Evolutionary conservation across 169 alveolate species (phyloP).

Genomic region (Plasmodium relictum): DNA sequence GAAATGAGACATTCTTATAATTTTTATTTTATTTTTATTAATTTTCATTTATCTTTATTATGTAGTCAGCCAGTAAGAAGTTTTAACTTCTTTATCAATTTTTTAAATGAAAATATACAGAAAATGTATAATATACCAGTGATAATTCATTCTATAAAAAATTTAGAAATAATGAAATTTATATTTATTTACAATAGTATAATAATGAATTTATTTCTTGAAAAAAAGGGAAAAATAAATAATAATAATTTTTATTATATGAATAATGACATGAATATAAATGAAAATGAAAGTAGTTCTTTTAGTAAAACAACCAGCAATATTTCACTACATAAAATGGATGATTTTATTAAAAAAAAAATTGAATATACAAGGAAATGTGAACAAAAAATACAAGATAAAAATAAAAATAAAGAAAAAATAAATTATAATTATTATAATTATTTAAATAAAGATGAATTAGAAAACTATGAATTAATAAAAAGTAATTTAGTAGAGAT

Average conservation of each 20-base stretch:
- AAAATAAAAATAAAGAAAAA: neutral
- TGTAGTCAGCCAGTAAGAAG: constrained; percentile 32
- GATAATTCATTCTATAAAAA: constrained; percentile 39
- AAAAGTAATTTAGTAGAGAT: constrained; percentile 36
- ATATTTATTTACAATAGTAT: constrained; percentile 24
- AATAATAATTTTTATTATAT: too few relatives aligned
- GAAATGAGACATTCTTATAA: constrained; percentile 17
- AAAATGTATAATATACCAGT: constrained; percentile 14
- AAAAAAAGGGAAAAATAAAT: too few relatives aligned
- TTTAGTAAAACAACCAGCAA: too few relatives aligned
- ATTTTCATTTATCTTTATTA: constrained; percentile 32
- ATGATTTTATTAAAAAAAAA: too few relatives aligned
- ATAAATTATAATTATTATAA: neutral
- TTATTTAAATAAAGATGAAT: too few relatives aligned
- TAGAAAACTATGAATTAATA: constrained; percentile 20
- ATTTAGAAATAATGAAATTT: constrained; percentile 48
- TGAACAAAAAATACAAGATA: too few relatives aligned
- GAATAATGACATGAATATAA: too few relatives aligned
- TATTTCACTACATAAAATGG: too few relatives aligned
- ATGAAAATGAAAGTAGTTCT: too few relatives aligned
- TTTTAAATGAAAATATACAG: constrained; percentile 4
- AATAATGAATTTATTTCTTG: neutral
- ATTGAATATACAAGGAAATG: neutral
- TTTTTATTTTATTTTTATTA: constrained; percentile 31
- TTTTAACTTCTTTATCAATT: constrained; percentile 42